Evolutionary conservation across 2,329 filamentous ascomycete species (phyloP), one percentile per base, ranked within the genome.

Genomic region (Penicillium sp.): DNA sequence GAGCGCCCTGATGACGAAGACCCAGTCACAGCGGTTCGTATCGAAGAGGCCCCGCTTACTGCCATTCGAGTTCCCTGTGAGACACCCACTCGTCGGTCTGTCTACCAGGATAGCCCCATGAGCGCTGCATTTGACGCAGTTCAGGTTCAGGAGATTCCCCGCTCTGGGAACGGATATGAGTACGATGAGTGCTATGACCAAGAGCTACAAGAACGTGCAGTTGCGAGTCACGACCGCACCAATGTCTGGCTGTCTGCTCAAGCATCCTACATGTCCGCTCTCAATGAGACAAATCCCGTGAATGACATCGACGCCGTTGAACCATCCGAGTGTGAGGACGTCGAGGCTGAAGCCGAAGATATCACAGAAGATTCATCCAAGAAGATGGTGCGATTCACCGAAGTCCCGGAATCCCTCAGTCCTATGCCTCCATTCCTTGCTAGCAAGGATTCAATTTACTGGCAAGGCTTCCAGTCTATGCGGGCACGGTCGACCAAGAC

Each of bases 211-310:
- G 80, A 88, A 61, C 82, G 82, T 41, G 86, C 89, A 8, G 78
- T 87, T 19, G 84, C 83, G n/a, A 90, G 92, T 66, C 77, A 94
- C 49, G 90, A 94, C 72, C 86, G 91, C 59, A 97, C 93, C 5
- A 88, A 89, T 66, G 75, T 90, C 42, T 97, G 93, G 93, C 83
- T 97, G 30, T 79, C 86, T 64, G 89, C 91, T 8, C 93, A 97
- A 72, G 86, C 86, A 55, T 81, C 85, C 14, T 94, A 95, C 65
- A 82, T 93, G 55, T 81, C 86, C 41, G 86, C 86, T 22, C 79
- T 92, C 3, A 73, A 76, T 30, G 79, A 81, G 38, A 84, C 81
- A 52, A 82, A 84, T 55, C 76, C 84, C 2, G 65, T 70, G 57
- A 78, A 84, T 41, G 77, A 80, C 25, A 73, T 78, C 10, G 64